Evolutionary conservation across 768 basidiomycete genomes (phyloP), one percentile per base, ranked within the genome.

Genomic region (Postia placenta): DNA sequence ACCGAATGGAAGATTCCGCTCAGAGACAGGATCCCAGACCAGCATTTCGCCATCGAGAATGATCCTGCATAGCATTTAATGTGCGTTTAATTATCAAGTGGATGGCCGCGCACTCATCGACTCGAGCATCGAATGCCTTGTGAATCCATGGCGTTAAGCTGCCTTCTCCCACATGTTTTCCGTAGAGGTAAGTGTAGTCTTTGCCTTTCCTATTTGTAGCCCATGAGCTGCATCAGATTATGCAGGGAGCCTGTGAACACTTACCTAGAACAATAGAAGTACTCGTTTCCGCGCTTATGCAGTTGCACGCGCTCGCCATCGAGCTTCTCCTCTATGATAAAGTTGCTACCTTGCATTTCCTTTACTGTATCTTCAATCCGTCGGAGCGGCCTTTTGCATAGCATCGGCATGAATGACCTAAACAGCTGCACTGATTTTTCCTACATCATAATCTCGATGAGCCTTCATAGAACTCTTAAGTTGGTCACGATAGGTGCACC

Each of bases 31-130:
- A 65, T 98, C 96, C 88, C 89, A 98, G 2, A 97, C 95, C 26
- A 99, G 71, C 95, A 99, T 98, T 65, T 99, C 96, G 0, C 96
- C 96, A 57, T 99, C 96, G 12, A 99, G 66, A 41, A 98, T 90
- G 57, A 95, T 85, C 43, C 95, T 97, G 49, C 2, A 17, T 26
- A 38, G 22, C 14, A 7, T 42, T 17, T 11, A 33, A 25, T 38
- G 26, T 33, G 14, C 2, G 26, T 15, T 9, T 1, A n/a, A 15
- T 36, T 20, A 37, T 42, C 2, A 12, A 26, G 14, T 9, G 7
- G 48, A 15, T 23, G 6, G 26, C 11, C 11, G 60, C 91, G 57
- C 53, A 96, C 95, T 93, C 87, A 3, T 86, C 80, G 3, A 97
- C 76, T 3, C 85, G 76, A 1, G 74, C 60, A 56, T 88, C 79